Conservation (phyloP, 2,329 filamentous ascomycete species). For the Hypomyces rosellus region DNA sequence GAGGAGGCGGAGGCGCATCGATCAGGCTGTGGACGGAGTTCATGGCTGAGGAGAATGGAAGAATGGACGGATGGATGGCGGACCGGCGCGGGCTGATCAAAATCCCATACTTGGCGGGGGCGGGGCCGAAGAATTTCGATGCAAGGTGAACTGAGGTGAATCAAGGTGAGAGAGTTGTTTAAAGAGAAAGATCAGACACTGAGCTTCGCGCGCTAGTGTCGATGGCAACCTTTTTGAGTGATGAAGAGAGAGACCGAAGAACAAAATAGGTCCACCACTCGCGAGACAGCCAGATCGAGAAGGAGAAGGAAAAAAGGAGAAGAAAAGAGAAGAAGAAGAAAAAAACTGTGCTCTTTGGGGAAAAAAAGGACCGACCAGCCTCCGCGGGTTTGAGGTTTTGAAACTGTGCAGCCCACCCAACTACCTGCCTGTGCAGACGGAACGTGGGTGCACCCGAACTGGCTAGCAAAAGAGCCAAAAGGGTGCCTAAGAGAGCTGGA, state of each 20-base stretch:
- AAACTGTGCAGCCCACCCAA: background rate
- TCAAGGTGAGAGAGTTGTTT: conserved; percentile 7
- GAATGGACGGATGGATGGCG: conserved; percentile 3
- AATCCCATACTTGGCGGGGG: conserved; percentile 12
- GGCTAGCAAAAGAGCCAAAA: background rate
- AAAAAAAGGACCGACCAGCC: conserved; percentile 4
- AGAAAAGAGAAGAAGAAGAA: background rate
- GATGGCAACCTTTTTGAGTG: background rate
- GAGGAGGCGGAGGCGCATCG: conserved; percentile 20
- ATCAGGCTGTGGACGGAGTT: conserved; percentile 34
- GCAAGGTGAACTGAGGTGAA: conserved; percentile 9
- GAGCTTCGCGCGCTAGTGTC: background rate
- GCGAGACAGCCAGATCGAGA: background rate
- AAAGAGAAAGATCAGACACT: background rate
- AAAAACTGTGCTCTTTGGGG: background rate
- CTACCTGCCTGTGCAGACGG: background rate
- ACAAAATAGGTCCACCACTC: conserved; percentile 7
- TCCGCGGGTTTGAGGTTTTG: conserved; percentile 3
- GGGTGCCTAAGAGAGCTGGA: background rate
- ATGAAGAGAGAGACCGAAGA: background rate
- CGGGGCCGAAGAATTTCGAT: conserved; percentile 8
- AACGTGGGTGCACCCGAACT: background rate
- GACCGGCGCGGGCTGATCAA: conserved; percentile 11
- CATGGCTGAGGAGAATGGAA: conserved; percentile 22
- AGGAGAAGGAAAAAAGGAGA: background rate